Evolutionary conservation across 305 asterid species (phyloP).

Genomic region (Fraxinus floribunda): DNA sequence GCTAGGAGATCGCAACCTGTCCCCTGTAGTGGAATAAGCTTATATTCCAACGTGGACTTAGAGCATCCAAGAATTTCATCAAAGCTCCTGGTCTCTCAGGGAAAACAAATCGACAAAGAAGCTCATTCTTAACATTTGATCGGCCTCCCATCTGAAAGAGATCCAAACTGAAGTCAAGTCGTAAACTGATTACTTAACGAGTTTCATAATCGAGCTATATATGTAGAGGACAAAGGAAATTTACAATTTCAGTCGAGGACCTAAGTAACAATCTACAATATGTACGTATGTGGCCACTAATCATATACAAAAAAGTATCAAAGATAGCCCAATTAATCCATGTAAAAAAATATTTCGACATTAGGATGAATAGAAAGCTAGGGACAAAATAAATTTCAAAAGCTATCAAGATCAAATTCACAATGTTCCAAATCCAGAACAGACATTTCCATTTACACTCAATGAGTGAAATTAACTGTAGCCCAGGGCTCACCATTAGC

Average conservation of each 20-base stretch:
- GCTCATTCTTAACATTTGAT: slow-evolving; percentile 68
- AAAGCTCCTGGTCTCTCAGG: slow-evolving; percentile 94
- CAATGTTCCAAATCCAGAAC: background rate
- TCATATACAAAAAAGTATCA: background rate
- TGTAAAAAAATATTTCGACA: background rate
- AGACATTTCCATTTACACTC: background rate
- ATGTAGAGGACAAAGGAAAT: background rate
- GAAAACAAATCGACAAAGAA: slow-evolving; percentile 77
- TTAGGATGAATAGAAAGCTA: background rate
- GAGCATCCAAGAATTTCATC: slow-evolving; percentile 78
- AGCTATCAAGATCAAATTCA: background rate
- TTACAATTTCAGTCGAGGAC: background rate
- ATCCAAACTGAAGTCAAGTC: slow-evolving; percentile 16
- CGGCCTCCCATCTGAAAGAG: slow-evolving; percentile 88
- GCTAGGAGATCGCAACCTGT: slow-evolving; percentile 46
- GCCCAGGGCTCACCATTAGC: background rate
- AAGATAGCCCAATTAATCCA: background rate
- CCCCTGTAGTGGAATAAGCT: slow-evolving; percentile 91
- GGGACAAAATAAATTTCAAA: background rate
- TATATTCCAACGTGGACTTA: slow-evolving; percentile 96
- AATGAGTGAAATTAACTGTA: background rate
- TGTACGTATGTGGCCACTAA: background rate
- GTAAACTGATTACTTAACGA: background rate
- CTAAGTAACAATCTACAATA: background rate
- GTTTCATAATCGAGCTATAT: background rate